Evolutionary conservation across 768 basidiomycete genomes (phyloP).

Genomic region (Trametes sanguinea): DNA sequence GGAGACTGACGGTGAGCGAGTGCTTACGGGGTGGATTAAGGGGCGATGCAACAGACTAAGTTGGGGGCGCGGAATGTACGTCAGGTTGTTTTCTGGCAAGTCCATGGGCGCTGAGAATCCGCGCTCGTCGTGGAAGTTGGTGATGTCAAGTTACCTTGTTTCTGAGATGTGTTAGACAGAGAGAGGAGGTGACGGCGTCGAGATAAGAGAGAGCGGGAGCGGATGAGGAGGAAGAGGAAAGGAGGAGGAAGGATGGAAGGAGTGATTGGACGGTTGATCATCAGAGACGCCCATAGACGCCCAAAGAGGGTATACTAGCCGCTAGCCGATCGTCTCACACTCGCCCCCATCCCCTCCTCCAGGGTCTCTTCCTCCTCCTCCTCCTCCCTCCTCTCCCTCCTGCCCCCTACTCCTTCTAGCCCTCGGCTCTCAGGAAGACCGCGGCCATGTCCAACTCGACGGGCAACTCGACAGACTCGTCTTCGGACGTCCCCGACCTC

Average conservation of each 20-base stretch:
- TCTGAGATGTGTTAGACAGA: no score
- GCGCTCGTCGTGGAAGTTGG: no score
- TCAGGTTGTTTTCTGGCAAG: neutral
- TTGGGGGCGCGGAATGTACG: neutral
- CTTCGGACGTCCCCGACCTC: conserved; percentile 15
- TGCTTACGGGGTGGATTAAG: neutral
- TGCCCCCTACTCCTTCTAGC: conserved; percentile 1
- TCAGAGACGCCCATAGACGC: conserved; percentile 10
- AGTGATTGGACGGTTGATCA: conserved; percentile 12
- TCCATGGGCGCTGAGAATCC: neutral
- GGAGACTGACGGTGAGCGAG: no score
- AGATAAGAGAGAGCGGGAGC: neutral
- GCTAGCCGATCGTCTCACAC: neutral
- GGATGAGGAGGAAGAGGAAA: neutral
- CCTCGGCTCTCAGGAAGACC: conserved; percentile 16
- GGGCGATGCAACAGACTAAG: conserved; percentile 6
- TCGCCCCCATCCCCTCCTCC: neutral
- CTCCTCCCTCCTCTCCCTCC: neutral
- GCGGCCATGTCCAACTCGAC: conserved; percentile 21
- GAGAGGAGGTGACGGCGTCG: neutral
- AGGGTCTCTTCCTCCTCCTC: conserved; percentile 1
- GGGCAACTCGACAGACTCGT: conserved; percentile 19
- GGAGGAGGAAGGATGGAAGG: conserved; percentile 6
- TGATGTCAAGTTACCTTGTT: no score
- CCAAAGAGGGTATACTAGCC: conserved; percentile 8